phyloP scores from a whole-genome alignment of 2,329 filamentous ascomycete genomes.

The Hypoxylon sp. region DNA sequence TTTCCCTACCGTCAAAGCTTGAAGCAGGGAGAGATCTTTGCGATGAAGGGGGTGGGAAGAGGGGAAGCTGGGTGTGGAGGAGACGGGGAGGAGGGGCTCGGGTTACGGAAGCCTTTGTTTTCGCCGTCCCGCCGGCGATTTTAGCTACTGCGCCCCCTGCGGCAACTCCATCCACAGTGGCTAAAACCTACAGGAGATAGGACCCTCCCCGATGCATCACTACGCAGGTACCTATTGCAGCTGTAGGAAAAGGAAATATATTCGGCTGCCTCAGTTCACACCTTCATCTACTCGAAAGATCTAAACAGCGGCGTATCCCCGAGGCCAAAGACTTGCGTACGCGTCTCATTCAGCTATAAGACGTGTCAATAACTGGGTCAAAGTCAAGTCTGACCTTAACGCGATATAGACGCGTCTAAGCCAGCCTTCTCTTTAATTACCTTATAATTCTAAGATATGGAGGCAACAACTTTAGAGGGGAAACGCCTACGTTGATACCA shows the following conservation, averaged over 20 bases:
- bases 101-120: slow-evolving; percentile 27
- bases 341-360: not conserved
- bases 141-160: slow-evolving; percentile 13
- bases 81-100: slow-evolving; percentile 5
- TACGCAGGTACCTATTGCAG: not conserved
- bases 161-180: slow-evolving; percentile 34
- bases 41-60: slow-evolving; percentile 18
- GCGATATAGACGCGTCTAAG: not conserved
- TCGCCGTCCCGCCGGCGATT: slow-evolving; percentile 30
- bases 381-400: not conserved
- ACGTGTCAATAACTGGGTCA: not conserved
- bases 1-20: not conserved
- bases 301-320: not conserved
- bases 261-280: not conserved
- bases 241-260: not conserved
- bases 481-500: not conserved
- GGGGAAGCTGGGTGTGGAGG: slow-evolving; percentile 1
- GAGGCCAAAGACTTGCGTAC: not conserved
- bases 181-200: slow-evolving; percentile 31
- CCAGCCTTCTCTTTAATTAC: not conserved
- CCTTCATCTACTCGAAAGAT: not conserved
- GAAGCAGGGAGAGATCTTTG: slow-evolving; percentile 7
- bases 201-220: slow-evolving; percentile 20
- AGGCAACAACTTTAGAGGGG: not conserved
- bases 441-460: not conserved